A percentile compares a stretch with the other conserved stretches of the same genome.
These are phyloP conservation scores for Malus hybrid DNA, from an alignment of 331 rosid species.

Conservation along the genomic window DNA sequence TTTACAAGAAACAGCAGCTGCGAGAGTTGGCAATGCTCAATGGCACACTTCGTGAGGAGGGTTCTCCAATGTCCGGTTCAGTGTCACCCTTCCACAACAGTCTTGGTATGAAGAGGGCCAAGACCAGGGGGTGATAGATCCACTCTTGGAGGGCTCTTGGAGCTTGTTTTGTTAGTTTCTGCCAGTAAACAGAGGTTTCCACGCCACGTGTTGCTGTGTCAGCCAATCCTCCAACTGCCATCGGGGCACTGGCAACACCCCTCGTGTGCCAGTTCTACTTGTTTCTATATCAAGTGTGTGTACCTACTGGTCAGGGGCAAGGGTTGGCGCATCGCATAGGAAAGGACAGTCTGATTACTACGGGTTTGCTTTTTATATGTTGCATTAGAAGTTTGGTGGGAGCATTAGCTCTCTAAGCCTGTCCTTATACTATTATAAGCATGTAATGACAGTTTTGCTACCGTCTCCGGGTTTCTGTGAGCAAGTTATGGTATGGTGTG, in stretches of 20 bases:
- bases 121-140: slow-evolving; percentile 42
- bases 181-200: slow-evolving; percentile 21
- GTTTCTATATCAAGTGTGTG: slow-evolving; percentile 35
- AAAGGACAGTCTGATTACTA: slow-evolving; percentile 3
- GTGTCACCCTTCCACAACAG: slow-evolving; percentile 91
- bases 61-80: slow-evolving; percentile 93
- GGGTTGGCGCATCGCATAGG: slow-evolving; percentile 5
- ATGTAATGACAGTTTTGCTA: slow-evolving; percentile 17
- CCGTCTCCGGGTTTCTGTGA: slow-evolving; percentile 1
- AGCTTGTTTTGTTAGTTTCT: slow-evolving; percentile 22
- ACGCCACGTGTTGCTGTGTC: slow-evolving; percentile 20
- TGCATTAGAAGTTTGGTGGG: slow-evolving; percentile 12
- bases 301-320: slow-evolving; percentile 12
- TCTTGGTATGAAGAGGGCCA: slow-evolving; percentile 97
- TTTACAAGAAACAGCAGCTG: slow-evolving; percentile 95
- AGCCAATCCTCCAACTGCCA: slow-evolving; percentile 30
- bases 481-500: slow-evolving; percentile 10
- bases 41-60: slow-evolving; percentile 93
- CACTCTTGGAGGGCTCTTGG: slow-evolving; percentile 20
- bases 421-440: background rate
- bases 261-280: slow-evolving; percentile 25
- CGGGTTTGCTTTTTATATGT: slow-evolving; percentile 17
- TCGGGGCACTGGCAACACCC: slow-evolving; percentile 43
- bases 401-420: slow-evolving; percentile 12
- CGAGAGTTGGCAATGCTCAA: slow-evolving; percentile 86